Conservation (phyloP, 768 basidiomycete species). For the Podaxis carcinomalis region DNA sequence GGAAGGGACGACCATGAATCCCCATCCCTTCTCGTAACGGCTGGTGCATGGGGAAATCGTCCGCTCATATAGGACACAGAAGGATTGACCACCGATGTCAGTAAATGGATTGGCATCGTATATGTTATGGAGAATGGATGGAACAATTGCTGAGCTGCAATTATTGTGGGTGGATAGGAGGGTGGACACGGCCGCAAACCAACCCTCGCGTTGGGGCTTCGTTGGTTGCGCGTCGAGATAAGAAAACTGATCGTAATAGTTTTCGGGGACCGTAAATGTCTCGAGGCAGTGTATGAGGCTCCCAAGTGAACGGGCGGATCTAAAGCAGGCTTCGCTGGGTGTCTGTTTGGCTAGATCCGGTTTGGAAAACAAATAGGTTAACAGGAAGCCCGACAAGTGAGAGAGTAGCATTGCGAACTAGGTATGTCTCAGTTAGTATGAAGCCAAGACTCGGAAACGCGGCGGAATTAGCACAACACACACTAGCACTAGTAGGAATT, state of each 20-base stretch:
- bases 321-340: background rate
- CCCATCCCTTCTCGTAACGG: slow-evolving; percentile 32
- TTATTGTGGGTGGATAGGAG: slow-evolving; percentile 27
- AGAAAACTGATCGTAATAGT: slow-evolving; percentile 22
- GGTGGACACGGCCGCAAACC: slow-evolving; percentile 22
- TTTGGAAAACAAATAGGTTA: background rate
- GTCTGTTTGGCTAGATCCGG: background rate
- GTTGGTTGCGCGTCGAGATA: slow-evolving; percentile 31
- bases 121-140: slow-evolving; percentile 20
- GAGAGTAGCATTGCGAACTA: background rate
- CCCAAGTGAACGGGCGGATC: background rate
- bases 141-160: slow-evolving; percentile 25
- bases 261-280: slow-evolving; percentile 24
- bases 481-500: background rate
- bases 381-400: background rate
- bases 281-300: slow-evolving; percentile 24
- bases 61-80: slow-evolving; percentile 28
- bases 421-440: background rate
- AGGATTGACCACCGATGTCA: slow-evolving; percentile 21
- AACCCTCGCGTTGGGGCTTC: slow-evolving; percentile 20
- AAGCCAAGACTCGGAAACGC: background rate
- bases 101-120: slow-evolving; percentile 25
- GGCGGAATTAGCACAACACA: background rate
- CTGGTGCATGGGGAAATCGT: slow-evolving; percentile 12
- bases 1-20: slow-evolving; percentile 27